Conservation (phyloP, 2,329 filamentous ascomycete species). For the Aspergillus luchuensis region DNA sequence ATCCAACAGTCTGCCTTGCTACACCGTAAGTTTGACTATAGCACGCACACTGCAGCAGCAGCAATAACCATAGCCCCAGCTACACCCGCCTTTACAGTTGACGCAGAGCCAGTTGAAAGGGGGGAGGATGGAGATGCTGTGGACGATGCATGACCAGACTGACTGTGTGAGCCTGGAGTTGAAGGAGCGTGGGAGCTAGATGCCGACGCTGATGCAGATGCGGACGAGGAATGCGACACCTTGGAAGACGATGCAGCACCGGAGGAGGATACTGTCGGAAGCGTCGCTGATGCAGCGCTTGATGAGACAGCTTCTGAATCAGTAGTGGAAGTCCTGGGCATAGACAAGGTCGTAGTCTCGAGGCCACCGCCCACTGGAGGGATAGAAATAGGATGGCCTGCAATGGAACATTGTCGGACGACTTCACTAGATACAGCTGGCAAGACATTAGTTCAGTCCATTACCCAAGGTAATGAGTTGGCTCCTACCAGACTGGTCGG, state of each 20-base stretch:
- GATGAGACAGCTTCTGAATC: conserved; percentile 8
- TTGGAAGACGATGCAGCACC: not conserved
- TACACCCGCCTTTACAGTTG: conserved; percentile 27
- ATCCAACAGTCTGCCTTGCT: not conserved
- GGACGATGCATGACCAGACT: not conserved
- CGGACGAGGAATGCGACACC: not conserved
- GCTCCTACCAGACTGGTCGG: conserved; percentile 42
- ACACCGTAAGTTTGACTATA: not conserved
- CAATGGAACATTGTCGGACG: conserved; percentile 36
- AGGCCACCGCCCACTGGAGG: conserved; percentile 28
- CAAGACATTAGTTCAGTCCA: not conserved
- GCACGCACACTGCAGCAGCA: conserved; percentile 15
- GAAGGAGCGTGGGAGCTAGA: not conserved
- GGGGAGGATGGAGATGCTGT: not conserved
- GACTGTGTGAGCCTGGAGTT: not conserved
- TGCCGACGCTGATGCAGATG: not conserved
- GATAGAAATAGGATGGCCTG: conserved; percentile 41
- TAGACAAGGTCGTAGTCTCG: conserved; percentile 19
- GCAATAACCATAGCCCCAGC: conserved; percentile 28
- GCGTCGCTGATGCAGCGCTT: not conserved
- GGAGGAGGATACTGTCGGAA: conserved; percentile 10
- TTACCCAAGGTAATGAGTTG: not conserved
- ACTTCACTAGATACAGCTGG: conserved; percentile 42
- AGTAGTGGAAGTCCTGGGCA: conserved; percentile 9
- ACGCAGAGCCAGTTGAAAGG: not conserved